Conservation (phyloP, 1,284 basidiomycete species). For the Rhodotorula sp. region DNA sequence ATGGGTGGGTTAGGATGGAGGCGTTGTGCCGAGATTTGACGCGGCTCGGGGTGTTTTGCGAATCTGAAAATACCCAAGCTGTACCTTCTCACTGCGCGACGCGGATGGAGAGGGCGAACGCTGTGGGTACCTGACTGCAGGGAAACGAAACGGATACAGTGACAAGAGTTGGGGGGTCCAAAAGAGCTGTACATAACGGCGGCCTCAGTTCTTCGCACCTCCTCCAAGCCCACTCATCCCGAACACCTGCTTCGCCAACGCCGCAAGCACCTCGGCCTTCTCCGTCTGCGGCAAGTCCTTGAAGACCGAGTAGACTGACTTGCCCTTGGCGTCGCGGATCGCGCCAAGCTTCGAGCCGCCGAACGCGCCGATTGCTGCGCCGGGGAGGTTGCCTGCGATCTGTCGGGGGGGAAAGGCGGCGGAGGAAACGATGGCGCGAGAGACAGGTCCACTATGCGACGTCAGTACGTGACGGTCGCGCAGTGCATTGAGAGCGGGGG, state of each 20-base stretch:
- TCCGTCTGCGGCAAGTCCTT: constrained; percentile 55
- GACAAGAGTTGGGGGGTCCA: no score
- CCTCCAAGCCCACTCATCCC: constrained; percentile 51
- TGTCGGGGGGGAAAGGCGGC: not conserved
- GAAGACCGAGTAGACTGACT: constrained; percentile 89
- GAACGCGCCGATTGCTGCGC: constrained; percentile 60
- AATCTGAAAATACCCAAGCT: no score
- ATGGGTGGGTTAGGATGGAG: no score
- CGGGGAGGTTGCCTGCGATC: constrained; percentile 82
- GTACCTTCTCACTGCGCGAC: no score
- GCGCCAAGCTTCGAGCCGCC: constrained; percentile 83
- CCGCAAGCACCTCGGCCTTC: constrained; percentile 66
- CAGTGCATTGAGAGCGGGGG: no score
- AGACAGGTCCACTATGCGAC: not conserved
- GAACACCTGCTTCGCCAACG: constrained; percentile 83
- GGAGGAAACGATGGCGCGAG: not conserved
- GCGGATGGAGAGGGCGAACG: no score
- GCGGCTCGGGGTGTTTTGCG: no score
- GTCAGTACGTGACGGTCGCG: not conserved
- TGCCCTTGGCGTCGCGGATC: constrained; percentile 86
- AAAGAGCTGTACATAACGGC: not conserved
- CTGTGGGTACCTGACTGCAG: no score
- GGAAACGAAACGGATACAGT: not conserved
- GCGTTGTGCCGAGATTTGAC: no score
- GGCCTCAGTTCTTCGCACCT: not conserved